These are phyloP conservation scores for Kandelia obovata DNA, from an alignment of 345 rosid genomes.

Conservation along the genomic window DNA sequence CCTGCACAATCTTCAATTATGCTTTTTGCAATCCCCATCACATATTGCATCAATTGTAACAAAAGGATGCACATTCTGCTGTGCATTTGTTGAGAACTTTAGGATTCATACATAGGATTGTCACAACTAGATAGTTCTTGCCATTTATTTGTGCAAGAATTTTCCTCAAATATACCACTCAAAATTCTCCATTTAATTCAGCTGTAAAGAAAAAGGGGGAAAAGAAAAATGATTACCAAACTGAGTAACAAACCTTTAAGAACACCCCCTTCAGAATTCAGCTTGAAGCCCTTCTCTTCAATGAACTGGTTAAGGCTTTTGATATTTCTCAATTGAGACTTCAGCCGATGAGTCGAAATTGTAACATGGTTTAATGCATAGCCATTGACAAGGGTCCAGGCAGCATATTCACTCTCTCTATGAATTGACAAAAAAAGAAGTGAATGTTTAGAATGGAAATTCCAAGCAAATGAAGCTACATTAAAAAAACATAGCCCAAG, in stretches of 20 bases:
- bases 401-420: constrained; percentile 93
- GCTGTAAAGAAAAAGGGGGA: not conserved
- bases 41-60: constrained; percentile 6
- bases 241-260: constrained; percentile 61
- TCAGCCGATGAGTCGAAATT: constrained; percentile 65
- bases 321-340: constrained; percentile 57
- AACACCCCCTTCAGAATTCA: constrained; percentile 80
- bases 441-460: not conserved
- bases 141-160: not conserved
- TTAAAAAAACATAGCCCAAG: not conserved
- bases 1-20: not conserved
- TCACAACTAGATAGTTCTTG: not conserved
- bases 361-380: constrained; percentile 90
- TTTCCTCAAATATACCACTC: not conserved
- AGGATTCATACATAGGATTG: not conserved
- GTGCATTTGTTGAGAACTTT: not conserved
- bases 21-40: not conserved
- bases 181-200: not conserved
- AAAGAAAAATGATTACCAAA: constrained; percentile 1
- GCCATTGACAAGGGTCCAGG: constrained; percentile 90
- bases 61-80: not conserved
- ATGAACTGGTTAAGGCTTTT: constrained; percentile 50
- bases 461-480: not conserved
- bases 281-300: constrained; percentile 60
- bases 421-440: not conserved